phyloP scores from a whole-genome alignment of 352 stramenopile genomes.

The Pythium phragmitis region DNA sequence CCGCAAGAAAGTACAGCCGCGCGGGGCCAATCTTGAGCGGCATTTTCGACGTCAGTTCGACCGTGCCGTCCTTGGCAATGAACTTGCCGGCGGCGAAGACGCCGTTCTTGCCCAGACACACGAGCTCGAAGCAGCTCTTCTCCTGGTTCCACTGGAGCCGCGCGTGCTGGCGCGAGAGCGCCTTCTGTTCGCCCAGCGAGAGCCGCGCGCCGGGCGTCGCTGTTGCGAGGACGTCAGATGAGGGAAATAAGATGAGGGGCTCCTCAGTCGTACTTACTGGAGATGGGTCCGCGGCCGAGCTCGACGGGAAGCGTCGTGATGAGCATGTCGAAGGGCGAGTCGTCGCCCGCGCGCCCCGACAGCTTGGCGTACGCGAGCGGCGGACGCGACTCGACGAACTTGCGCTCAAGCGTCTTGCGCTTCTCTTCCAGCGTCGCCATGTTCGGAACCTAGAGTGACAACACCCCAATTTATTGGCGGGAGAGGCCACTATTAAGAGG shows the following conservation, averaged over 20 bases:
- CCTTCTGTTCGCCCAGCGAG: constrained; percentile 75
- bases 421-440: constrained; percentile 52
- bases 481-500: background rate
- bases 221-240: constrained; percentile 5
- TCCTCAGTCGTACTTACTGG: constrained; percentile 24
- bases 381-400: constrained; percentile 73
- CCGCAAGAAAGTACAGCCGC: constrained; percentile 74
- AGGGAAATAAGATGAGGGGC: background rate
- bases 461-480: constrained; percentile 7
- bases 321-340: constrained; percentile 70
- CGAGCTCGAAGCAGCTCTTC: constrained; percentile 73
- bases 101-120: constrained; percentile 82
- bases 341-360: constrained; percentile 52
- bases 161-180: constrained; percentile 73
- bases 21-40: constrained; percentile 78
- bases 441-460: background rate
- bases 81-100: constrained; percentile 70
- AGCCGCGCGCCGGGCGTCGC: constrained; percentile 48
- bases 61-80: constrained; percentile 67
- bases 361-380: constrained; percentile 83
- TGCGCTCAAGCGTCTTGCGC: constrained; percentile 77
- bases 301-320: constrained; percentile 75
- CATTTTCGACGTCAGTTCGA: constrained; percentile 69
- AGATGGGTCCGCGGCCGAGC: constrained; percentile 58
- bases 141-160: constrained; percentile 77